These are phyloP conservation scores for Blastobotrys arbuscula DNA, from an alignment of 1,139 yeast genomes.

Conservation along the genomic window DNA sequence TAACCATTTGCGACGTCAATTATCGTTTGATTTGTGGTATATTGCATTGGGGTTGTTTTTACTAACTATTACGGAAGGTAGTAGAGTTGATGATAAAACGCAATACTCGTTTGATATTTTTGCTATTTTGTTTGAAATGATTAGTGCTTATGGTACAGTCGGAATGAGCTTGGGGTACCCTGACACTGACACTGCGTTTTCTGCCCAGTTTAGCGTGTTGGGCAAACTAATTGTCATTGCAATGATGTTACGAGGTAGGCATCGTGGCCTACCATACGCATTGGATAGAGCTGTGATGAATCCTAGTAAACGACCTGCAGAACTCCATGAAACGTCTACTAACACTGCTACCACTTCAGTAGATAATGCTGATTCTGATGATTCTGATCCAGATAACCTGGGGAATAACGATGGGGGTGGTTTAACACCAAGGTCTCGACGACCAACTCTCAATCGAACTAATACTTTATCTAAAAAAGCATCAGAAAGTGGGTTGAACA, in stretches of 20 bases:
- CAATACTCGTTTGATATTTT: slow-evolving; percentile 54
- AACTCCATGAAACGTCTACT: slow-evolving; percentile 39
- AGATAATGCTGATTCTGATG: background rate
- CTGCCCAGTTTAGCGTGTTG: slow-evolving; percentile 62
- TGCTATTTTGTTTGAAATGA: slow-evolving; percentile 74
- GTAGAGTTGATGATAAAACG: slow-evolving; percentile 43
- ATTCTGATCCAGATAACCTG: background rate
- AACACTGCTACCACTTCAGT: background rate
- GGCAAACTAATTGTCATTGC: slow-evolving; percentile 84
- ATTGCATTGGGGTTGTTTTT: slow-evolving; percentile 79
- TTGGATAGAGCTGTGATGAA: slow-evolving; percentile 91
- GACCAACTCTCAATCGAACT: background rate
- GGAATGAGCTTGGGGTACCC: slow-evolving; percentile 88
- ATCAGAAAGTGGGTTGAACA: slow-evolving; percentile 5
- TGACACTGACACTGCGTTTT: slow-evolving; percentile 56
- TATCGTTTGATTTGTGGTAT: slow-evolving; percentile 94
- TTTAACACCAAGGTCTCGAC: background rate
- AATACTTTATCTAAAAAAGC: background rate
- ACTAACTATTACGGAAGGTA: slow-evolving; percentile 80
- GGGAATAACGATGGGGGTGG: background rate
- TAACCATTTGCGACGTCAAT: slow-evolving; percentile 83
- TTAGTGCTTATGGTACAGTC: slow-evolving; percentile 94
- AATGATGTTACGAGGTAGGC: slow-evolving; percentile 90
- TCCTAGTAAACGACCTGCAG: slow-evolving; percentile 49
- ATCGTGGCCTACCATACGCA: slow-evolving; percentile 92